Evolutionary conservation across 2,329 filamentous ascomycete genomes (phyloP), one percentile per base, ranked within the genome.

Genomic region (Aspergillus spinulosporus): DNA sequence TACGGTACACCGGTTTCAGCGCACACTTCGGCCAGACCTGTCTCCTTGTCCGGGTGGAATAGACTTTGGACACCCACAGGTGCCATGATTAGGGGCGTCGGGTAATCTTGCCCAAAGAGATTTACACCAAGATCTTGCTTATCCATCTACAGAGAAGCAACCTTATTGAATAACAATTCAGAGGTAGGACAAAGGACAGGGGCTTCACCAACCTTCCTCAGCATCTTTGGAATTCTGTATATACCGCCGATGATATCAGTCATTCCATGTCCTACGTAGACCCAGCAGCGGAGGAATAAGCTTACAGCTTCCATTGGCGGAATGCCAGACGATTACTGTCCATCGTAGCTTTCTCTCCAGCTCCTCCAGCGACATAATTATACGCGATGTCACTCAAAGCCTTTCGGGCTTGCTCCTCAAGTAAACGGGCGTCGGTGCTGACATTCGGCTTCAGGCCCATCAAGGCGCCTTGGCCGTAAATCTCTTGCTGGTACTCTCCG

Each of bases 21-120:
- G 57, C 85, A 88, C 0, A 84, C 85, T n/a, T 78, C 72, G 0
- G 88, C 85, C 0, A 85, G 80, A 0, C 85, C 87, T 1, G 80
- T 76, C 65, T 92, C 88, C 11, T 79, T 83, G 62, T 89, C 84
- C 0, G 75, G 68, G 62, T 92, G 87, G 66, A 88, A 85, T 32
- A 89, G 84, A 2, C 76, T 76, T 64, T 90, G 87, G 0, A 89
- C 86, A 0, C 88, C 88, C 1, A 91, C 78, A 0, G 88, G 88
- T 1, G 87, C 87, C 66, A 88, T 81, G 2, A 89, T 67, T 0
- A 88, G 62, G 0, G 85, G 86, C 12, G 73, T 77, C 2, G 75
- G 70, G 48, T 81, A 77, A 45, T 71, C 70, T 34, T 73, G 69
- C 1, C 78, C 79, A 39, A 87, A 85, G 0, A 87, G 66, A 43